A percentile compares a stretch with the other conserved stretches of the same genome.
phyloP scores from a whole-genome alignment of 768 basidiomycete species.

The Mrakia frigida region DNA sequence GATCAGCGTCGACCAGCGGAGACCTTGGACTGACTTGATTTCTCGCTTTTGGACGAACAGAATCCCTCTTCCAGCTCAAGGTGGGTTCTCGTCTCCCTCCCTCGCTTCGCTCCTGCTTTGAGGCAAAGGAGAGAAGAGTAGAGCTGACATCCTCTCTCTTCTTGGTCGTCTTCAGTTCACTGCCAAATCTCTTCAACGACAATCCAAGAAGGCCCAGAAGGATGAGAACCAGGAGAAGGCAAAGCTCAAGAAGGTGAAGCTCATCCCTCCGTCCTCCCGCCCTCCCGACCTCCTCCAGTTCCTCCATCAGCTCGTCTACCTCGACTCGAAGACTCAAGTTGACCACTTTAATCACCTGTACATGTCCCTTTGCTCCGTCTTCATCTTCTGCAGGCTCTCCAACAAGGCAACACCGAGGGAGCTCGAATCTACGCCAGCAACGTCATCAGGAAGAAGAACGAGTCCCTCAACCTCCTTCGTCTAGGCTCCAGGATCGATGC shows the following conservation, averaged over 20 bases:
- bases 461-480: constrained; percentile 82
- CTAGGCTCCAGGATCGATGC: constrained; percentile 90
- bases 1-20: background rate
- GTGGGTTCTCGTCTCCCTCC: constrained; percentile 47
- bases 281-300: background rate
- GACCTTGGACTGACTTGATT: background rate
- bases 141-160: background rate
- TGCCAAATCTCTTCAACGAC: constrained; percentile 85
- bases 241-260: constrained; percentile 80
- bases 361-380: background rate
- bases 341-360: background rate
- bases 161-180: constrained; percentile 67
- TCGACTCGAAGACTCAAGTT: background rate
- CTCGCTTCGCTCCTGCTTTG: background rate
- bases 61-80: constrained; percentile 98
- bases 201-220: constrained; percentile 96
- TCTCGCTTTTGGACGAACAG: constrained; percentile 48
- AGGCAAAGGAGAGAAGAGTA: background rate
- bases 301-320: background rate
- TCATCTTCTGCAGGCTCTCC: constrained; percentile 63
- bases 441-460: constrained; percentile 96
- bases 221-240: constrained; percentile 85
- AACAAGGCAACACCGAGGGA: constrained; percentile 93
- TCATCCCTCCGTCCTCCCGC: background rate
- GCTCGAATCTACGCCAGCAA: constrained; percentile 98